Conservation (phyloP, 2,329 filamentous ascomycete species). For the Aspergillus spinulosporus region DNA sequence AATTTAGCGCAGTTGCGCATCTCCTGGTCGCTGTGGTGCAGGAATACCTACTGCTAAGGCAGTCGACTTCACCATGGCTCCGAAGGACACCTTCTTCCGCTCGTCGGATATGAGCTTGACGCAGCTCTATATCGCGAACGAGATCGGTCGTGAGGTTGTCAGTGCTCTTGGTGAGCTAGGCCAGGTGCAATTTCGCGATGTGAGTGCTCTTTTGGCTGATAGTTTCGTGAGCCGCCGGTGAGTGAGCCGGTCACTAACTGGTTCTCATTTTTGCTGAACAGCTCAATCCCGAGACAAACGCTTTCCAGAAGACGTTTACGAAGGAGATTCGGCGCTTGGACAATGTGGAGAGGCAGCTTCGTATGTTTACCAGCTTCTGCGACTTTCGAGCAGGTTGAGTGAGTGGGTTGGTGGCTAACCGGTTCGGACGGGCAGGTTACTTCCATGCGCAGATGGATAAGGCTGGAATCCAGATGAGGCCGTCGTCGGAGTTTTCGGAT, state of each 20-base stretch:
- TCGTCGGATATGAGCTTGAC: slow-evolving; percentile 99
- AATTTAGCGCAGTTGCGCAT: slow-evolving; percentile 9
- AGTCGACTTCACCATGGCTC: slow-evolving; percentile 54
- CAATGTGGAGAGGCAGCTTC: slow-evolving; percentile 96
- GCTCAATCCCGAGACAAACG: slow-evolving; percentile 89
- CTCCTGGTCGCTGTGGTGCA: slow-evolving; percentile 21
- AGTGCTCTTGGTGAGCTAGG: slow-evolving; percentile 95
- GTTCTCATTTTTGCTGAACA: slow-evolving; percentile 39
- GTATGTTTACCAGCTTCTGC: slow-evolving; percentile 55
- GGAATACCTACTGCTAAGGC: slow-evolving; percentile 24
- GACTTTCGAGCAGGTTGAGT: background rate
- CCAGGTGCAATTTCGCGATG: slow-evolving; percentile 95
- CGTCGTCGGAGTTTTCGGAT: slow-evolving; percentile 86
- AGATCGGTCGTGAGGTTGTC: slow-evolving; percentile 96
- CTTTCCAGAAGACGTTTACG: slow-evolving; percentile 96
- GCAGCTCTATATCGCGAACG: slow-evolving; percentile 98
- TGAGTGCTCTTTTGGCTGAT: slow-evolving; percentile 50
- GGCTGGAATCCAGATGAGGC: slow-evolving; percentile 77
- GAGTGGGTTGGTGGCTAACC: slow-evolving; percentile 5
- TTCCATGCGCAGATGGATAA: slow-evolving; percentile 97
- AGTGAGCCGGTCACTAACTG: background rate
- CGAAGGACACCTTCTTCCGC: slow-evolving; percentile 94
- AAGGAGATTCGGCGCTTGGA: slow-evolving; percentile 96
- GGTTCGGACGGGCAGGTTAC: slow-evolving; percentile 62
- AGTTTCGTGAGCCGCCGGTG: background rate